Percentiles rank a stretch among this genome's conserved stretches.
phyloP scores from a whole-genome alignment of 331 rosid genomes.

The Prunus yedoensis region DNA sequence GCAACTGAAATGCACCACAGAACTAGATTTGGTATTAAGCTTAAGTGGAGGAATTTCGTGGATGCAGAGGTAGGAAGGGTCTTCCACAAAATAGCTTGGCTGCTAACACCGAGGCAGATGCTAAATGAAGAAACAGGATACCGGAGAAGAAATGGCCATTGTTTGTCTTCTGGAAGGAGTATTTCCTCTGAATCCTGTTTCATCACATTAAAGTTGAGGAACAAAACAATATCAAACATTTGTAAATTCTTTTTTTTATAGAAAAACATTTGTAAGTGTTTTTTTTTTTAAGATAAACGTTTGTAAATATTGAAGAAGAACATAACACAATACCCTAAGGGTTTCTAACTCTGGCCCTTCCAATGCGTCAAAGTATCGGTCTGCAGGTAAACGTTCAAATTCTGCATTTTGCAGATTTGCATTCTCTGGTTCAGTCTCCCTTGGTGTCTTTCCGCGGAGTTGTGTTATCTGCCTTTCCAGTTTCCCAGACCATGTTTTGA shows the following conservation, averaged over 20 bases:
- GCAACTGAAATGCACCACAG: slow-evolving; percentile 60
- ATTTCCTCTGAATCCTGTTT: slow-evolving; percentile 82
- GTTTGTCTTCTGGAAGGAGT: slow-evolving; percentile 68
- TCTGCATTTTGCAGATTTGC: slow-evolving; percentile 22
- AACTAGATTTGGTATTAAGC: slow-evolving; percentile 50
- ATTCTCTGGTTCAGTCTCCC: slow-evolving; percentile 19
- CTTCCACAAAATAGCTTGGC: slow-evolving; percentile 96
- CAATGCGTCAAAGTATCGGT: slow-evolving; percentile 84
- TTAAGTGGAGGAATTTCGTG: slow-evolving; percentile 66
- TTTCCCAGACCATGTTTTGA: slow-evolving; percentile 77
- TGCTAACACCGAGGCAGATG: slow-evolving; percentile 85
- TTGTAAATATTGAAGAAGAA: not conserved
- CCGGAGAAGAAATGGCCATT: slow-evolving; percentile 91
- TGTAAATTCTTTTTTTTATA: too few relatives aligned
- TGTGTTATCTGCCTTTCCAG: slow-evolving; percentile 64
- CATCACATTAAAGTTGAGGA: not conserved
- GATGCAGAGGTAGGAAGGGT: slow-evolving; percentile 64
- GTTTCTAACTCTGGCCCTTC: slow-evolving; percentile 81
- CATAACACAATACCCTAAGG: slow-evolving; percentile 24
- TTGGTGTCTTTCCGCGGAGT: slow-evolving; percentile 55
- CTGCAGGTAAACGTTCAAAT: slow-evolving; percentile 47
- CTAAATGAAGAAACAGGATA: slow-evolving; percentile 74
- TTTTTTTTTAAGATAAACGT: too few relatives aligned
- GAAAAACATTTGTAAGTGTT: too few relatives aligned
- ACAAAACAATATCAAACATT: not conserved